Evolutionary conservation across 352 stramenopile genomes (phyloP).

Genomic region (Thraustochytrium striatum): DNA sequence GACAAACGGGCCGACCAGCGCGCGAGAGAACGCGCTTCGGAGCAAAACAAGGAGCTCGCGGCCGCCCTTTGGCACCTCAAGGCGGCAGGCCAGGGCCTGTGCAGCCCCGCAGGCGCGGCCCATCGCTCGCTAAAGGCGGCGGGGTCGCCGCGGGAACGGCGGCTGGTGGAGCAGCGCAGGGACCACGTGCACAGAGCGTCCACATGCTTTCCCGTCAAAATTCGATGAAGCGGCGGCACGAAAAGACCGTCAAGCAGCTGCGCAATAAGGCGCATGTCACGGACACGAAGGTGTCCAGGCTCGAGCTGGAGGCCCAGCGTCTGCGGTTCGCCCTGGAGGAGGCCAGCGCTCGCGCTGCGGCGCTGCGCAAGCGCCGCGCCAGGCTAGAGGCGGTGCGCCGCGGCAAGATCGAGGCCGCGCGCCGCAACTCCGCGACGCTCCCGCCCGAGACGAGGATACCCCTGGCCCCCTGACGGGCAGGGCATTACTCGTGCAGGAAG

Average conservation of each 20-base stretch:
- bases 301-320: too few relatives aligned
- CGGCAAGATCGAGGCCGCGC: too few relatives aligned
- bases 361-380: too few relatives aligned
- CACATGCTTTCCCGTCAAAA: not conserved
- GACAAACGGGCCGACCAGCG: not conserved
- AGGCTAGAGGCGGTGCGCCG: too few relatives aligned
- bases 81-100: not conserved
- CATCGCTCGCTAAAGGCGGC: not conserved
- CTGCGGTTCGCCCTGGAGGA: too few relatives aligned
- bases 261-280: too few relatives aligned
- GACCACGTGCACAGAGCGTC: not conserved
- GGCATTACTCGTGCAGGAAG: constrained; percentile 50
- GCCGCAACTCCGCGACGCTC: too few relatives aligned
- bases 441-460: too few relatives aligned
- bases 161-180: not conserved
- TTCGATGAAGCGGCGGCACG: not conserved
- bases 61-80: not conserved
- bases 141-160: not conserved
- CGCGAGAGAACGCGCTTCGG: not conserved
- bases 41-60: not conserved
- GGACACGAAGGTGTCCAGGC: too few relatives aligned
- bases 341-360: too few relatives aligned
- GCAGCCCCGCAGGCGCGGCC: not conserved
- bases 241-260: not conserved
- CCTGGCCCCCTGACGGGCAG: too few relatives aligned